Evolutionary conservation across 2,329 filamentous ascomycete genomes (phyloP).

Genomic region (Ophiognomonia clavigignenti-juglandacearum): DNA sequence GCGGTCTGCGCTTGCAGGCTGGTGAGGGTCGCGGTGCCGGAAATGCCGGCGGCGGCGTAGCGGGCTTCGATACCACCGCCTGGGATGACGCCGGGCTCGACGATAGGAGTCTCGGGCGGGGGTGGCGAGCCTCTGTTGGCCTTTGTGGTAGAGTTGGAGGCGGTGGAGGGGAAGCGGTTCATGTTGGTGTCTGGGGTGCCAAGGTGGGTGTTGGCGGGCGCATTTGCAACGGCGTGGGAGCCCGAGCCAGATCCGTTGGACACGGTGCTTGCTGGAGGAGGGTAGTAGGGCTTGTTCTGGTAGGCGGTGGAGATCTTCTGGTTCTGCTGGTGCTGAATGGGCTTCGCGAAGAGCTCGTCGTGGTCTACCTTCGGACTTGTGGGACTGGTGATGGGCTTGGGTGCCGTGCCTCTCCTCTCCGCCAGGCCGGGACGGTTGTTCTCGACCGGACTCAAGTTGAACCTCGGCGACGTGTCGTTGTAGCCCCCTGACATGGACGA

Average conservation of each 20-base stretch:
- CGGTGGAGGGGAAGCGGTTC: conserved; percentile 69
- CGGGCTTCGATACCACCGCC: conserved; percentile 83
- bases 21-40: conserved; percentile 76
- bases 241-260: conserved; percentile 22
- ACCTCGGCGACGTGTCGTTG: conserved; percentile 48
- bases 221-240: conserved; percentile 8
- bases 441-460: conserved; percentile 51
- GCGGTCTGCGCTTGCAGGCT: conserved; percentile 67
- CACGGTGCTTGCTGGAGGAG: conserved; percentile 42
- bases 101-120: conserved; percentile 85
- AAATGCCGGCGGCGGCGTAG: conserved; percentile 87
- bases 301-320: conserved; percentile 38
- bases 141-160: conserved; percentile 87
- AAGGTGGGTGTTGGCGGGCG: conserved; percentile 21
- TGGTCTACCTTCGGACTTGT: conserved; percentile 71
- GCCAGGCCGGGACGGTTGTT: conserved; percentile 63
- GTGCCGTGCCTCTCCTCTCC: conserved; percentile 75
- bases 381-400: conserved; percentile 79
- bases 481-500: conserved; percentile 34
- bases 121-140: conserved; percentile 91
- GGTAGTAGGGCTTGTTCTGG: conserved; percentile 56
- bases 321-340: conserved; percentile 36
- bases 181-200: conserved; percentile 45
- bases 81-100: conserved; percentile 64
- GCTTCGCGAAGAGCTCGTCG: conserved; percentile 74